Evolutionary conservation across 306 rosid genomes (phyloP).

Genomic region (Vigna angularis): DNA sequence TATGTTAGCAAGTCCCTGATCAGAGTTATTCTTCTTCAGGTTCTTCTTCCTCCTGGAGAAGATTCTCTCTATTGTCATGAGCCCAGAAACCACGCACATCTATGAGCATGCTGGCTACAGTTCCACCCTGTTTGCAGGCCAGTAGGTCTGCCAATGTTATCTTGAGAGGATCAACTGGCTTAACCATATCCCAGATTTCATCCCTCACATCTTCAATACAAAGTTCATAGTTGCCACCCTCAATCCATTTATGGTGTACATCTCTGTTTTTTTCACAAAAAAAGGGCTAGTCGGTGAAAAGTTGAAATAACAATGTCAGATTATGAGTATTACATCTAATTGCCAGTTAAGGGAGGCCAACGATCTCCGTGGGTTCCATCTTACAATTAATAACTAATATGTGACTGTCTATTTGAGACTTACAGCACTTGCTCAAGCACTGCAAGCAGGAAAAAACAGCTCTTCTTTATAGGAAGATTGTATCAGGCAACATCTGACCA

Average conservation of each 20-base stretch:
- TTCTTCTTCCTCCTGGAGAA: constrained; percentile 99
- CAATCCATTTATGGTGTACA: constrained; percentile 98
- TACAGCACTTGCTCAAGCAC: constrained; percentile 67
- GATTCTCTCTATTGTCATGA: constrained; percentile 98
- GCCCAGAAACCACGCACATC: constrained; percentile 99
- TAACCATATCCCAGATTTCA: constrained; percentile 99
- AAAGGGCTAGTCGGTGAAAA: constrained; percentile 9
- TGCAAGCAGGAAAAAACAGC: constrained; percentile 85
- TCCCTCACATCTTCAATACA: constrained; percentile 98
- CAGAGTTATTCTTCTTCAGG: constrained; percentile 86
- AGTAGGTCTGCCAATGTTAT: constrained; percentile 83
- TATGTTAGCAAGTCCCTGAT: constrained; percentile 46
- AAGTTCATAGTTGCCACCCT: constrained; percentile 97
- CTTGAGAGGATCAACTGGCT: constrained; percentile 81
- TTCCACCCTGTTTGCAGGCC: constrained; percentile 97
- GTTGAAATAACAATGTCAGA: not conserved
- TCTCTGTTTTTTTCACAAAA: constrained; percentile 64
- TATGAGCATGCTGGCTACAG: constrained; percentile 97
- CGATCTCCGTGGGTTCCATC: not conserved
- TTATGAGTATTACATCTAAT: constrained; percentile 11
- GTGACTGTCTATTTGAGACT: constrained; percentile 76
- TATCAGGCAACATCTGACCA: constrained; percentile 82
- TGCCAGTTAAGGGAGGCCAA: constrained; percentile 8
- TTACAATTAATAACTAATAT: constrained; percentile 25
- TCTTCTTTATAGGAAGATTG: constrained; percentile 77